Base-by-base conservation (phyloP, 75 land plant genomes). In the Cryptomeria japonica region DNA sequence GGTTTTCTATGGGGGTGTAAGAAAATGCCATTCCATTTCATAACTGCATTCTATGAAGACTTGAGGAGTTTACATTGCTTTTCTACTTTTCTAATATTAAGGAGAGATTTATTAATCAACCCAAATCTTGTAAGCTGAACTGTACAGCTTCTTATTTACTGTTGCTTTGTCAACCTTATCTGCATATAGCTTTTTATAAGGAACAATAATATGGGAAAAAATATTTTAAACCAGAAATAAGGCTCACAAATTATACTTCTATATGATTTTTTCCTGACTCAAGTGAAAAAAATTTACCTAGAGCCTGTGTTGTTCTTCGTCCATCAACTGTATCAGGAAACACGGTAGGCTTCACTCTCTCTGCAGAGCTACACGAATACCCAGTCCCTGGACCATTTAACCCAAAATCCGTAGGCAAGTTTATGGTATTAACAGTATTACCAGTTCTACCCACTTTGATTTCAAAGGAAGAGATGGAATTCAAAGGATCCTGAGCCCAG, bases 291-390 rank as follows among this genome's bases (percentile, higher is more conserved):
- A 11, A 47, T 88, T 91, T 88, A 95, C 97, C 58, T 38, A 92
- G 64, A 51, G 93, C 93, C 87, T 91, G 91, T 14, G 90, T 92
- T 80, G 55, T 46, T 44, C 96, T 83, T 0, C 93, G 75, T 28
- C 91, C 85, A 58, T 88, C 87, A 42, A 86, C 87, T 2, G 83
- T 61, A 5, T n/a, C 25, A 1, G 68, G 51, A 83, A 90, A 94
- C 83, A 84, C 84, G 1, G 86, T 91, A 5, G 94, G 90, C 1
- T 88, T 47, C n/a, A 90, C 93, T 13, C 73, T 49, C 28, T 16
- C 14, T 28, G 91, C 86, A 13, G 86, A 31, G 34, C 94, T 88
- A 85, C 97, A 96, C 0, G 93, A 87, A 41, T 96, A 96, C 1
- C 97, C 97, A 3, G 89, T 92, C 8, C 41, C 61, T 44, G 88